Base-by-base conservation (phyloP, 1,284 basidiomycete genomes). In the Lentinula novae-zelandiae region DNA sequence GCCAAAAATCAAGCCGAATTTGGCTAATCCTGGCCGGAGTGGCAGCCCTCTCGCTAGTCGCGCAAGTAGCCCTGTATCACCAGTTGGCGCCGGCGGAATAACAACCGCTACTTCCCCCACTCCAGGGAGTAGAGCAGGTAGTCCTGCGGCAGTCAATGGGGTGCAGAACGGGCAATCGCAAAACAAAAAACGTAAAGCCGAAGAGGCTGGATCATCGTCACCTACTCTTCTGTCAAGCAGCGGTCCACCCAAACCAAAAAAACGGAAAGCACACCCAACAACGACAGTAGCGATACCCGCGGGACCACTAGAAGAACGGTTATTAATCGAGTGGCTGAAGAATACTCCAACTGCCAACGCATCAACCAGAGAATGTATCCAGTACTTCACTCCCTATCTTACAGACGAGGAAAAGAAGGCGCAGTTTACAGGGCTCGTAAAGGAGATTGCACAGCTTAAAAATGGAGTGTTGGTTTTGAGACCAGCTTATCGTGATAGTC, bases 281-380 rank as follows among this genome's bases (percentile, higher is more conserved):
- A 68, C 66, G 50, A 67, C 69, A 22, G 73, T 70, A 55, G 72
- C 70, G 36, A 70, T 72, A 15, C 78, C 79, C n/a, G 75, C 75
- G 33, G 82, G 75, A 63, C 82, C 88, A 67, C 72, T 93, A 58
- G 83, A 85, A 62, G 80, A 83, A 63, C 73, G 69, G 48, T 81
- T 90, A 79, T 75, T 93, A 58, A 77, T 93, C 63, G 84, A 88
- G 51, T 92, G 89, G 87, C 70, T 93, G 66, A 82, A 78, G 69
- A 83, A 78, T 58, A 83, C 82, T 38, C 78, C 83, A 13, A 56
- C 42, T 17, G 54, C 39, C 4, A 83, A 81, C 62, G 82, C 86
- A 56, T 85, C 82, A 63, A 92, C 90, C 44, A 77, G 84, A 62
- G 88, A 87, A 67, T 92, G 89, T 68, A 91, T 93, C 64, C 82